Base-by-base conservation (phyloP, 768 basidiomycete species). In the Cystoderma amianthinum region DNA sequence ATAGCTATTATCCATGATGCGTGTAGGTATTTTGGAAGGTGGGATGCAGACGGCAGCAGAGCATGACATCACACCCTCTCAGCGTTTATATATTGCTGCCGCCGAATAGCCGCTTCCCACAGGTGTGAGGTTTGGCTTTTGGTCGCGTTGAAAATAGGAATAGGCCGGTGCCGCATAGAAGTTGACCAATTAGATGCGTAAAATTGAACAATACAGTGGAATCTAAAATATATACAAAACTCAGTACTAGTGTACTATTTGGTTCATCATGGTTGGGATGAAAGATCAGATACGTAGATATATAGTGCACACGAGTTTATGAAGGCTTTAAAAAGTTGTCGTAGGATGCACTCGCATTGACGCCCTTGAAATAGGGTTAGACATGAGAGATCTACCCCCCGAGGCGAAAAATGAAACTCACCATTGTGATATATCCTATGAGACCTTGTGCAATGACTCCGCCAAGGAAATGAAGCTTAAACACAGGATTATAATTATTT, bases 1-100 rank as follows among this genome's bases (percentile, higher is more conserved):
- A 38, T 23, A 51, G 77, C 66, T 88, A 15, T 70, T 91, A 25
- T 70, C 85, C 1, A 85, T 85, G 80, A 52, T 57, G 50, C 52
- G 60, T 16, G 57, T 61, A 2, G 60, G 53, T 3, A 48, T 58
- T 5, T 44, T 59, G 16, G 48, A 46, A 32, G 58, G 56, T 6
- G 58, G 56, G 5, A 44, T 56, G 22, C 54, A 60, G 44, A 46
- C 40, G 5, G 44, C 51, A 3, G 36, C 41, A 36, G 44, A 33
- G 15, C 23, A 48, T 32, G 34, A 28, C 12, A n/a, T 48, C 21
- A 36, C 47, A 30, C 44, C 44, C 25, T 41, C 44, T 32, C 39
- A 48, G 36, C 44, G 41, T 18, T 32, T 48, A 21, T 48, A 40
- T 25, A 36, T 45, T 35, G 41, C 28, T 2, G 35, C 42, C 25